Evolutionary conservation across 2,329 filamentous ascomycete genomes (phyloP), one percentile per base, ranked within the genome.

Genomic region (Setomelanomma holmii): DNA sequence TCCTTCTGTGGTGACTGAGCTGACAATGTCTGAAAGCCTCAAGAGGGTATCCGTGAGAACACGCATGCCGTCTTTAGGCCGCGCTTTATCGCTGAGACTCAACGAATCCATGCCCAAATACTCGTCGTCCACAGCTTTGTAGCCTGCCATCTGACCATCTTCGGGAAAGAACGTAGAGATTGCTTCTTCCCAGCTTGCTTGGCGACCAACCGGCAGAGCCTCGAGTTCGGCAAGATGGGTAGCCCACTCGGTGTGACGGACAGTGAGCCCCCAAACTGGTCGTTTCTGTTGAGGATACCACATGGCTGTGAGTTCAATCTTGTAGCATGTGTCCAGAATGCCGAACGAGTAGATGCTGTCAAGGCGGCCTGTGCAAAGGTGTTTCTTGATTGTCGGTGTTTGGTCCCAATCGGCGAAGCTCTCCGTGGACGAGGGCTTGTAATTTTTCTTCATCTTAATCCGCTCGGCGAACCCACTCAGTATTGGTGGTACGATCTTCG

Each of bases 331-430:
- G 0, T 66, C 50, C 33, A 51, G 55, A 23, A 74, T 58, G 1
- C 64, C 65, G 36, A 73, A 72, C 1, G 64, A 64, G 46, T 71
- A 72, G 1, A 70, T 48, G n/a, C 60, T 66, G 21, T 72, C 66
- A 12, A 69, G 40, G 1, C 66, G 60, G 16, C 55, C 49, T 17
- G 22, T 52, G 2, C 45, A 7, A 2, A 72, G 40, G 14, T 54
- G 21, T 4, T 34, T 42, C 34, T 57, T 57, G 21, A 66, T 19
- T 12, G 58, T 63, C 7, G 59, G 56, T 12, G 51, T 61, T 1
- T n/a, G 8, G 7, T 58, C 53, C 63, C 63, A 70, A 6, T 50
- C 8, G 1, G 56, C 58, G 41, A 71, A 72, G 21, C n/a, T 42
- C 16, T 62, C 51, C 1, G 35, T 43, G 2, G 62, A 64, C 6